These are phyloP conservation scores for Silybum marianum DNA, from an alignment of 129 eudicot genomes.

Conservation along the genomic window DNA sequence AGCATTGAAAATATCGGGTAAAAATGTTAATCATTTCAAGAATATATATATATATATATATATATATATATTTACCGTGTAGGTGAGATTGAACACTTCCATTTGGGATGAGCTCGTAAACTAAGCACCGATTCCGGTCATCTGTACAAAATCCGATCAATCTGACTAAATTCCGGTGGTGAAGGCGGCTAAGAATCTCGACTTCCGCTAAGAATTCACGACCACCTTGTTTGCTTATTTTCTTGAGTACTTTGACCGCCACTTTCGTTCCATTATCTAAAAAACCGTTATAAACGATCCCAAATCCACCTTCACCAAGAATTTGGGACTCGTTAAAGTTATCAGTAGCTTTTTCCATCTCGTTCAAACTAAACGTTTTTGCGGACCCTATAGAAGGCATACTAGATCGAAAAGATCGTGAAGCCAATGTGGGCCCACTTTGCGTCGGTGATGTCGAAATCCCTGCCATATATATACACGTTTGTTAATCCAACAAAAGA, in stretches of 20 bases:
- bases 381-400: slow-evolving; percentile 80
- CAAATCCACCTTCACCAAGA: slow-evolving; percentile 95
- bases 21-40: not conserved
- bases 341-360: slow-evolving; percentile 74
- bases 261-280: slow-evolving; percentile 78
- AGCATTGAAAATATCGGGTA: not conserved
- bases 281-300: slow-evolving; percentile 77
- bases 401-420: slow-evolving; percentile 62
- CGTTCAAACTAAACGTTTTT: slow-evolving; percentile 58
- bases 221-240: slow-evolving; percentile 77
- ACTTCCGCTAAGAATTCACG: slow-evolving; percentile 95
- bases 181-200: slow-evolving; percentile 92
- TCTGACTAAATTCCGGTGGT: slow-evolving; percentile 63
- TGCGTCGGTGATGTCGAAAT: slow-evolving; percentile 48
- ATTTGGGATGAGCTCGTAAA: slow-evolving; percentile 78
- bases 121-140: slow-evolving; percentile 52
- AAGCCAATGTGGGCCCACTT: slow-evolving; percentile 58
- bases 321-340: slow-evolving; percentile 55
- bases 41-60: no score
- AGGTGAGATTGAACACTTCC: slow-evolving; percentile 94
- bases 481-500: no score
- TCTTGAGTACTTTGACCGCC: slow-evolving; percentile 82
- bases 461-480: slow-evolving; percentile 38
- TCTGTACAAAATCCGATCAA: no score
- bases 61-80: slow-evolving; percentile 62